Evolutionary conservation across 2,329 filamentous ascomycete genomes (phyloP).

Genomic region (Apiospora pterosperma): DNA sequence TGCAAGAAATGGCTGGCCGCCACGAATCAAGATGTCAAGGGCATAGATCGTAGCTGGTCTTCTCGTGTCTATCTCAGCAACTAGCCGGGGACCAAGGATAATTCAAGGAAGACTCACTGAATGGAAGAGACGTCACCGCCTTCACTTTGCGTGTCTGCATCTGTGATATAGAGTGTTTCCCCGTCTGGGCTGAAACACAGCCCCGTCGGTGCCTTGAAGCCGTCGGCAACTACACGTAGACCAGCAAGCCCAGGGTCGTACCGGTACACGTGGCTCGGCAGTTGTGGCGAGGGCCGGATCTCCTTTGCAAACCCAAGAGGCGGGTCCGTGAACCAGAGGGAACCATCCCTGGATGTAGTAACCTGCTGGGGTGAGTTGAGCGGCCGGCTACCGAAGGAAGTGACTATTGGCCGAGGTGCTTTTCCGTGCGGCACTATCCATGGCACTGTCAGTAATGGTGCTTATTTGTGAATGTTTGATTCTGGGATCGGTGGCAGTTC

Average conservation of each 20-base stretch:
- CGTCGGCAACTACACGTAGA: conserved; percentile 44
- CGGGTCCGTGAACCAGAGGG: conserved; percentile 49
- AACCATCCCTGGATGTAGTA: conserved; percentile 32
- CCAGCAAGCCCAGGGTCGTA: conserved; percentile 36
- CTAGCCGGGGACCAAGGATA: neutral
- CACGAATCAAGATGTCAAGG: conserved; percentile 39
- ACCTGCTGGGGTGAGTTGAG: conserved; percentile 47
- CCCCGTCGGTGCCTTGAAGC: conserved; percentile 39
- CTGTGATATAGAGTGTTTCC: conserved; percentile 39
- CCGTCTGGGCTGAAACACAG: conserved; percentile 36
- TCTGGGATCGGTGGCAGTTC: no score
- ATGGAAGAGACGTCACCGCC: conserved; percentile 25
- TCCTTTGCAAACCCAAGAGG: conserved; percentile 40
- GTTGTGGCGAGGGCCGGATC: conserved; percentile 38
- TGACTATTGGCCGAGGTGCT: conserved; percentile 33
- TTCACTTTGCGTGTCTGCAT: conserved; percentile 28
- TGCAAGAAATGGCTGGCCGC: conserved; percentile 36
- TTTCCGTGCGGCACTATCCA: conserved; percentile 24
- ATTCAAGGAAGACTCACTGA: conserved; percentile 17
- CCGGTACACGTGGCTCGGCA: conserved; percentile 47
- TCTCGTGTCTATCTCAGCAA: neutral
- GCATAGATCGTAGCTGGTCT: conserved; percentile 41
- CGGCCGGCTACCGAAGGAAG: conserved; percentile 38
- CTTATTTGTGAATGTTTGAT: no score
- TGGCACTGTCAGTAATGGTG: neutral